These are phyloP conservation scores for Raphanus hybrid DNA, from an alignment of 441 rosid species.

Conservation along the genomic window DNA sequence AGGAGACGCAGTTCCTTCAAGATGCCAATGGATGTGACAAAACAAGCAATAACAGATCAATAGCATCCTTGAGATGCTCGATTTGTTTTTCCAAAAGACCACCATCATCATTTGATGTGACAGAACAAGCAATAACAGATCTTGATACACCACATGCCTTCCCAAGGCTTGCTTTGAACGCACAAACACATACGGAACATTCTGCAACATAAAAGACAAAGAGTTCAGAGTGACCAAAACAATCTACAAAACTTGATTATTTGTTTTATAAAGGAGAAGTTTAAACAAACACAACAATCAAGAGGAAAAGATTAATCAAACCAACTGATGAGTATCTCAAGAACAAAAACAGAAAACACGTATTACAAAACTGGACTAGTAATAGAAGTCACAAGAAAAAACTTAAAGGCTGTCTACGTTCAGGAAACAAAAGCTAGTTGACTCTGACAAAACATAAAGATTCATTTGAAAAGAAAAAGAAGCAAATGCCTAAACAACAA, in stretches of 20 bases:
- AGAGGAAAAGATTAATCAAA: not conserved
- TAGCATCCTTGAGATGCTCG: slow-evolving; percentile 92
- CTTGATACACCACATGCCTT: slow-evolving; percentile 99
- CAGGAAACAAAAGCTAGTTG: not conserved
- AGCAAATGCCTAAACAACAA: not conserved
- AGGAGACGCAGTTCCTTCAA: too few species aligned
- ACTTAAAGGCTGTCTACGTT: not conserved
- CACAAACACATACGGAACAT: slow-evolving; percentile 95
- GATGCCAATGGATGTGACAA: too few species aligned
- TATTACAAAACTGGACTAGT: too few species aligned
- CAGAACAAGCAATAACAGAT: slow-evolving; percentile 90
- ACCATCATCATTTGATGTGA: slow-evolving; percentile 85
- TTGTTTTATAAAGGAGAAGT: not conserved
- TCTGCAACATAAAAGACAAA: slow-evolving; percentile 49
- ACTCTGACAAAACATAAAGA: not conserved
- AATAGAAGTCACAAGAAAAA: not conserved
- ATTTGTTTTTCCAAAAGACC: slow-evolving; percentile 87
- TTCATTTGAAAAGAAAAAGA: not conserved
- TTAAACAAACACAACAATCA: slow-evolving; percentile 1
- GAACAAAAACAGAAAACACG: not conserved
- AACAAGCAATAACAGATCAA: slow-evolving; percentile 44
- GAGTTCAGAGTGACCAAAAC: not conserved
- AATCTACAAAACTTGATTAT: not conserved
- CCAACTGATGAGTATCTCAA: not conserved
- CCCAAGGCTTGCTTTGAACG: slow-evolving; percentile 97